Base-by-base conservation (phyloP, 75 land plant species). In the Azolla pinnata region DNA sequence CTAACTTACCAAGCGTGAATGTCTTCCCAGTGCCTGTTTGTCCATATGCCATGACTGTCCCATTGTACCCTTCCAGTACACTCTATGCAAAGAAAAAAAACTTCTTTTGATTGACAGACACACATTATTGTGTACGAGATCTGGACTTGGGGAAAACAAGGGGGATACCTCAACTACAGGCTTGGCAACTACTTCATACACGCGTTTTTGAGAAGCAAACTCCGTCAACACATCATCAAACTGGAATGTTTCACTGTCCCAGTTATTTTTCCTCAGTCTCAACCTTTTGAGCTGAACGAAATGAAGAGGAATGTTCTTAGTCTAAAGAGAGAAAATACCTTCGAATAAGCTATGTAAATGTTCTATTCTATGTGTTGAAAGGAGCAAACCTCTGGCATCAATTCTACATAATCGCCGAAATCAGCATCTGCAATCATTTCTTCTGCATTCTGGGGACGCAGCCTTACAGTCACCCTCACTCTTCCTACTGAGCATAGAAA, bases 1-100 rank as follows among this genome's bases (percentile, higher is more conserved):
- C 99, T 50, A 95, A 64, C 55, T 75, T 70, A 60, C 99, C 99
- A 53, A 95, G 81, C 20, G 99, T 95, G 63, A 81, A 95, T 4
- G 99, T 95, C 59, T 95, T 95, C 29, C 99, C 99, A 12, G 99
- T 95, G 8, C 97, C 99, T n/a, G 99, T 95, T 67, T 95, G 99
- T 35, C 99, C 99, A 74, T 95, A 95, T 31, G 99, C 99, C 99
- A 95, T 95, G 2, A 95, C 86, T 30, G 99, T 95, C 31, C 99
- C 99, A 78, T 95, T 95, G 70, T 95, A 95, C 18, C 99, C 99
- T 59, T 84, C 99, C 54, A 95, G 60, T 26, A 95, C 99, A 74
- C 99, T 90, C 99, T 90, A 69, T 51, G 63, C 29, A 49, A 44
- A 27, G 20, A n/a, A n/a, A n/a, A n/a, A n/a, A n/a, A n/a, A n/a